Base-by-base conservation (phyloP, 1,284 basidiomycete species). In the Cerrena zonata region DNA sequence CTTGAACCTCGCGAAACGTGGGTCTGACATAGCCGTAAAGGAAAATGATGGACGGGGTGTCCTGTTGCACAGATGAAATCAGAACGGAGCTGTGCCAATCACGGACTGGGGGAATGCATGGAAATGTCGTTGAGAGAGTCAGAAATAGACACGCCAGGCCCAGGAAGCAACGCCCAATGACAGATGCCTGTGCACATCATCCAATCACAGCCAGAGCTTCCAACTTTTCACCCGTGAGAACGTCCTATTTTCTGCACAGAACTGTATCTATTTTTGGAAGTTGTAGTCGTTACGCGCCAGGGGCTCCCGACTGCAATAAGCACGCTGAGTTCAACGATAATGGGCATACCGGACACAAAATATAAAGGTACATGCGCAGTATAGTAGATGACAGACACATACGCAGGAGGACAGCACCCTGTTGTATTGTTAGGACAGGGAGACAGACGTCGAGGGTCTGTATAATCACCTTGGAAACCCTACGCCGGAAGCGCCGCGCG, bases 1-100 rank as follows among this genome's bases (percentile, higher is more conserved):
- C 66, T 85, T 87, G 48, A 98, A 76, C 51, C 89, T 78, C 26
- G 89, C 81, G 68, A 99, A 98, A 30, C 95, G 82, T 30, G 86
- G 75, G 69, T 95, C 93, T 34, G 84, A 80, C 86, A 89, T 88
- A 59, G 15, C 25, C 11, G 25, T 15, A 34, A 15, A 15, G 15
- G 7, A 34, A 15, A 34, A 7, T 34, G 30, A 34, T 34, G 30
- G 7, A 34, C 30, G 15, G 15, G 30, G 7, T 34, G 30, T 7
- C 7, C 7, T 34, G 30, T 15, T 34, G 7, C 15, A 15, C 30
- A 34, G 30, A 34, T 7, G 15, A 7, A 15, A 7, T 34, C 30
- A 34, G 30, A n/a, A n/a, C n/a, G n/a, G n/a, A n/a, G n/a, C n/a
- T n/a, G n/a, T n/a, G n/a, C n/a, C n/a, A n/a, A n/a, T n/a, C n/a